phyloP scores from a whole-genome alignment of 225 moss, liverwort and hornwort species.

The Rhytidiadelphus loreus region DNA sequence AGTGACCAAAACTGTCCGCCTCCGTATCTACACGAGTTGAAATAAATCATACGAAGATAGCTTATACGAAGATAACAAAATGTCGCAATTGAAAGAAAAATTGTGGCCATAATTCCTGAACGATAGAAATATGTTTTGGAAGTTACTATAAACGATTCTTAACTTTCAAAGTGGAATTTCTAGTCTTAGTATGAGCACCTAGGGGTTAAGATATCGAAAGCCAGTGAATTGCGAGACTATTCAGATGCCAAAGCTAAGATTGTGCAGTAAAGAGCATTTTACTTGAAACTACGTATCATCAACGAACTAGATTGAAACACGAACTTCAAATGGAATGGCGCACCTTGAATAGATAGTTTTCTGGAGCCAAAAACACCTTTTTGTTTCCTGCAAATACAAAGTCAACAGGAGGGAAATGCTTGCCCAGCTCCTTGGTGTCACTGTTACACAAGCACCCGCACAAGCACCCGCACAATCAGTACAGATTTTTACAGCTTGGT shows the following conservation, averaged over 20 bases:
- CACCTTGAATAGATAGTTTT: constrained; percentile 95
- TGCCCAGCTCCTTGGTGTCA: constrained; percentile 46
- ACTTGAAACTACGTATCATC: background rate
- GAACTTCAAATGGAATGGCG: background rate
- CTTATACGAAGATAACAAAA: background rate
- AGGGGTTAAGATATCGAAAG: background rate
- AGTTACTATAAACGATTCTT: no score
- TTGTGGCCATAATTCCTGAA: background rate
- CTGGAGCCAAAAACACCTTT: constrained; percentile 68
- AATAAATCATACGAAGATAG: background rate
- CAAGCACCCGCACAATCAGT: constrained; percentile 2
- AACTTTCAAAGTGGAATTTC: background rate
- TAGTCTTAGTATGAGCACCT: background rate
- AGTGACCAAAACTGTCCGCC: background rate
- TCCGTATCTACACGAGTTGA: background rate
- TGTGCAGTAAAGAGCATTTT: background rate
- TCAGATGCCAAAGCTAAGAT: background rate
- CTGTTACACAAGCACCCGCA: constrained; percentile 28
- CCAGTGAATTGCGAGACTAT: background rate
- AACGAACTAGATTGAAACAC: background rate
- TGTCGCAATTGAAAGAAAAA: background rate
- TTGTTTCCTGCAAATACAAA: constrained; percentile 62
- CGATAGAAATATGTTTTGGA: background rate
- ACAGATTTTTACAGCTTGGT: background rate
- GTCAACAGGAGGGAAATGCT: constrained; percentile 75